These are phyloP conservation scores for Monilinia laxa DNA, from an alignment of 2,329 filamentous ascomycete genomes.

Conservation along the genomic window DNA sequence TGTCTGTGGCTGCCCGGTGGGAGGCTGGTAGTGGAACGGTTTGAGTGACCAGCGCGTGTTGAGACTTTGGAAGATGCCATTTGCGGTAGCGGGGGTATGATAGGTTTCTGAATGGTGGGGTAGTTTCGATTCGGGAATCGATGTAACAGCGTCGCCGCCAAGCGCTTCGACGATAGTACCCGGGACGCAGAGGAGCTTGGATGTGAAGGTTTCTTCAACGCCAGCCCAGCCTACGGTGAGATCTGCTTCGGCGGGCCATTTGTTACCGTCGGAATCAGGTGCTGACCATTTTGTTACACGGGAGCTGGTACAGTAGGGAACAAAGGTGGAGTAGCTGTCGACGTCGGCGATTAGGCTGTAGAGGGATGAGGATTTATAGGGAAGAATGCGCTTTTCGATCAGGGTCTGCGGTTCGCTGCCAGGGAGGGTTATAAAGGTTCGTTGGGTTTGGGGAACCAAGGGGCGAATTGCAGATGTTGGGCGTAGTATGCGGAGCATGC, in stretches of 20 bases:
- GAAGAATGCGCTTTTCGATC: constrained; percentile 71
- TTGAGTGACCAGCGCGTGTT: constrained; percentile 68
- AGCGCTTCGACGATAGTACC: constrained; percentile 73
- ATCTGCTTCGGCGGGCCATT: constrained; percentile 72
- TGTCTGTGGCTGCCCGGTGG: constrained; percentile 41
- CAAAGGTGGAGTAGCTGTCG: constrained; percentile 76
- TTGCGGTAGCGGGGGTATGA: constrained; percentile 44
- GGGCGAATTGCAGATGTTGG: constrained; percentile 29
- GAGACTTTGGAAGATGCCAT: constrained; percentile 64
- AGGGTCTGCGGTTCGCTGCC: constrained; percentile 57
- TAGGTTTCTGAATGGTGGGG: constrained; percentile 45
- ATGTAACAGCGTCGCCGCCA: constrained; percentile 55
- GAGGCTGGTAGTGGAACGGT: constrained; percentile 49
- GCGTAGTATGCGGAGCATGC: constrained; percentile 31
- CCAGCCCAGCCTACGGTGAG: constrained; percentile 83
- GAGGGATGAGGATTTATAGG: constrained; percentile 68
- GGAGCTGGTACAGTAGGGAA: constrained; percentile 85
- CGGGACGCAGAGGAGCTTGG: constrained; percentile 74
- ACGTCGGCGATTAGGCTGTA: constrained; percentile 89
- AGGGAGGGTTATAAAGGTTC: constrained; percentile 46
- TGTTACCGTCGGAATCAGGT: constrained; percentile 48
- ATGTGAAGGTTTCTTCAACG: constrained; percentile 81
- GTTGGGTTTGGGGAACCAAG: constrained; percentile 38
- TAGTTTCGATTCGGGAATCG: constrained; percentile 44
- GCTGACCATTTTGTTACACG: constrained; percentile 72